Evolutionary conservation across 768 basidiomycete genomes (phyloP).

Genomic region (Leccinum arenicola): DNA sequence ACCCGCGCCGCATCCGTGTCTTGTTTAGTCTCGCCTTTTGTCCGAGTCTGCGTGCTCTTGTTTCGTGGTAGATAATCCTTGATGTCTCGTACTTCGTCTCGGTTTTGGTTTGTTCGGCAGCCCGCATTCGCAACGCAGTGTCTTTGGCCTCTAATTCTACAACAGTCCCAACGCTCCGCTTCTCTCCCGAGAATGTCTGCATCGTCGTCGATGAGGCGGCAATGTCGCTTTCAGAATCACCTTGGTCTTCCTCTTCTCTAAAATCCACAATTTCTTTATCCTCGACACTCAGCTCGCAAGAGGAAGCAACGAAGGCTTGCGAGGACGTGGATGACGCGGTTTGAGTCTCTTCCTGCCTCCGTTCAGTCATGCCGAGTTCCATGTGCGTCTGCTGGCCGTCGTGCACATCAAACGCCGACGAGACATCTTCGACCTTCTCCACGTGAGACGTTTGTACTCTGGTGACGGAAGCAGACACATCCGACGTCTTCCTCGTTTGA

Average conservation of each 20-base stretch:
- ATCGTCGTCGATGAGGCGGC: neutral
- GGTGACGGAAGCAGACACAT: neutral
- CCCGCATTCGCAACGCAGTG: neutral
- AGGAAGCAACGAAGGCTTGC: neutral
- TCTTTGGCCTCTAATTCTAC: neutral
- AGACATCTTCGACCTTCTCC: neutral
- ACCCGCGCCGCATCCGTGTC: no score
- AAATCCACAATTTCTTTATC: neutral
- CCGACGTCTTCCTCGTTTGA: neutral
- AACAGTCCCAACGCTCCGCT: neutral
- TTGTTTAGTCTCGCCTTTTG: no score
- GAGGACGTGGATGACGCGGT: neutral
- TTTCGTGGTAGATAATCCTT: no score
- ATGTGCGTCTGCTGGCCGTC: neutral
- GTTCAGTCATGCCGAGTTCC: neutral
- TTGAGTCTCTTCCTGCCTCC: neutral
- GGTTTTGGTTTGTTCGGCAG: neutral
- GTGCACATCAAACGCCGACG: neutral
- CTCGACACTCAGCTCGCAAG: neutral
- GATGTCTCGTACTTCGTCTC: no score
- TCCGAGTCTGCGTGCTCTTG: no score
- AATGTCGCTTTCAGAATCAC: neutral
- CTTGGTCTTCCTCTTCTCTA: neutral
- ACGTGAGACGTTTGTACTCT: neutral
- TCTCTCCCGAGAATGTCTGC: neutral